Conservation (phyloP, 2,329 filamentous ascomycete species). For the Fusarium anthophilum region DNA sequence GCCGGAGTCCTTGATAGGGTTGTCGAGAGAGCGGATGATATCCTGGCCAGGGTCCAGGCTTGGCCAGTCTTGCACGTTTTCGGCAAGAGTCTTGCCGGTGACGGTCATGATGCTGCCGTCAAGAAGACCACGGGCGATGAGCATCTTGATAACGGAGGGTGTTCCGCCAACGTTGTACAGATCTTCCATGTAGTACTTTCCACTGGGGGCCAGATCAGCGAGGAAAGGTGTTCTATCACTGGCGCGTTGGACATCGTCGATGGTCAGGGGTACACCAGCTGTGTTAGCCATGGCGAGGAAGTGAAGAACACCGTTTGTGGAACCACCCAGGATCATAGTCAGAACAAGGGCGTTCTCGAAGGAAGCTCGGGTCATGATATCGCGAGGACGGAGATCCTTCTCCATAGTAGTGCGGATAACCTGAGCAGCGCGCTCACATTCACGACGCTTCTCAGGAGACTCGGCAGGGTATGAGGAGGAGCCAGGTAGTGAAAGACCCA, state of each 20-base stretch:
- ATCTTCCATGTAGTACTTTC: slow-evolving; percentile 88
- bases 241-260: slow-evolving; percentile 85
- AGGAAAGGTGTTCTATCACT: slow-evolving; percentile 87
- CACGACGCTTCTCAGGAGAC: slow-evolving; percentile 84
- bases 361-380: slow-evolving; percentile 80
- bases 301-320: slow-evolving; percentile 89
- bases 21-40: slow-evolving; percentile 83
- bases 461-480: slow-evolving; percentile 85
- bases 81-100: slow-evolving; percentile 83
- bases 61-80: slow-evolving; percentile 82
- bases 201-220: slow-evolving; percentile 84
- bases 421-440: slow-evolving; percentile 83
- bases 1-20: slow-evolving; percentile 81
- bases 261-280: slow-evolving; percentile 77
- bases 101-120: slow-evolving; percentile 83
- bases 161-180: slow-evolving; percentile 87
- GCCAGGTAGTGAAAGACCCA: slow-evolving; percentile 85
- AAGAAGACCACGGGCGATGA: slow-evolving; percentile 78
- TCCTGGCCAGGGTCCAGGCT: slow-evolving; percentile 80
- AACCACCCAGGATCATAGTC: slow-evolving; percentile 91
- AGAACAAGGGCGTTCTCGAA: slow-evolving; percentile 92
- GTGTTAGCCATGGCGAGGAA: slow-evolving; percentile 91
- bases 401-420: slow-evolving; percentile 84
- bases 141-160: slow-evolving; percentile 84
- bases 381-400: slow-evolving; percentile 80